These are phyloP conservation scores for Coemansia sp. DNA, from an alignment of 192 early-diverging fungal species.

Conservation along the genomic window DNA sequence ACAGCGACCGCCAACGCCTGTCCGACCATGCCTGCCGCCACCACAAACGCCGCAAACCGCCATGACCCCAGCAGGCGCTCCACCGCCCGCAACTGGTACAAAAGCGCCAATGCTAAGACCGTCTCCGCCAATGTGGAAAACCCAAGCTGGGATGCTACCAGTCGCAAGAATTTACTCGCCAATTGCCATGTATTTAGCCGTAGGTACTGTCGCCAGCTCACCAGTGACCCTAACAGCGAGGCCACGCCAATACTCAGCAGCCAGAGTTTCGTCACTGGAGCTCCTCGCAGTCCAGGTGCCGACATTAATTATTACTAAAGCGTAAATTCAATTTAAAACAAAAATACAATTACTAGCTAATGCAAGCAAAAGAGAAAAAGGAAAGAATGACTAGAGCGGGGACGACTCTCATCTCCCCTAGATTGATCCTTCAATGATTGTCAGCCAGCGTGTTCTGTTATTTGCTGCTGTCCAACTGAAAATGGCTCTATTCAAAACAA, in stretches of 20 bases:
- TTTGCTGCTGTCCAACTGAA: too few relatives aligned
- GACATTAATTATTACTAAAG: not conserved
- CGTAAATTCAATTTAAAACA: not conserved
- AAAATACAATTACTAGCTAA: not conserved
- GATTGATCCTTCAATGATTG: too few relatives aligned
- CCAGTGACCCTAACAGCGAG: not conserved
- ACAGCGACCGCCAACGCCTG: conserved; percentile 1
- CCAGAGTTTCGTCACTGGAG: conserved; percentile 16
- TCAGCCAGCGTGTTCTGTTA: too few relatives aligned
- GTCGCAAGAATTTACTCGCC: conserved; percentile 7
- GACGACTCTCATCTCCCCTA: too few relatives aligned
- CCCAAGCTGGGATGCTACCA: not conserved
- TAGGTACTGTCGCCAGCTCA: not conserved
- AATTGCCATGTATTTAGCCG: conserved; percentile 14
- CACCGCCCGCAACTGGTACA: conserved; percentile 18
- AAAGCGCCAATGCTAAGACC: not conserved
- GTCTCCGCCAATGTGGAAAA: conserved; percentile 6
- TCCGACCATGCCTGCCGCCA: conserved; percentile 6
- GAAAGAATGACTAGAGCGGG: too few relatives aligned
- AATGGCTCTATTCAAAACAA: too few relatives aligned
- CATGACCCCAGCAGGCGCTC: conserved; percentile 21
- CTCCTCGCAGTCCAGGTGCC: conserved; percentile 1
- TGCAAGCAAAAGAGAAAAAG: not conserved
- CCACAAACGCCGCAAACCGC: conserved; percentile 19
- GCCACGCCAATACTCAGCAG: not conserved